phyloP scores from a whole-genome alignment of 2,329 filamentous ascomycete genomes.

The Decorospora gaudefroyi region DNA sequence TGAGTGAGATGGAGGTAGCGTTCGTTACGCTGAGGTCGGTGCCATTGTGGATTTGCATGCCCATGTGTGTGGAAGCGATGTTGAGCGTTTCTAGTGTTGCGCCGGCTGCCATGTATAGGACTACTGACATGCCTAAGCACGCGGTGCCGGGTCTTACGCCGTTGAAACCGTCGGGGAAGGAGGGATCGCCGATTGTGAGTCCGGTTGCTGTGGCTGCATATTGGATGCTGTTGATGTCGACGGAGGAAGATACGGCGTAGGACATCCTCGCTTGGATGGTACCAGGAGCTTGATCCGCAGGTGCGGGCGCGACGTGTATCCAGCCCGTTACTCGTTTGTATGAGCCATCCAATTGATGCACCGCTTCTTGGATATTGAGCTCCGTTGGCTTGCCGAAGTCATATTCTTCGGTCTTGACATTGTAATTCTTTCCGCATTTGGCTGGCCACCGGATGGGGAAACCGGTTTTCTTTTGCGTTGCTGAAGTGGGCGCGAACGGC shows the following conservation, averaged over 20 bases:
- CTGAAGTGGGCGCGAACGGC: slow-evolving; percentile 2
- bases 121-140: slow-evolving; percentile 48
- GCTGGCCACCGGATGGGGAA: slow-evolving; percentile 46
- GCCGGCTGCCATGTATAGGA: slow-evolving; percentile 45
- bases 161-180: slow-evolving; percentile 31
- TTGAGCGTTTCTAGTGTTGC: slow-evolving; percentile 42
- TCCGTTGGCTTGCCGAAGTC: slow-evolving; percentile 31
- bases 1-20: slow-evolving; percentile 38
- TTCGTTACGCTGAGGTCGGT: slow-evolving; percentile 42
- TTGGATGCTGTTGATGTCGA: slow-evolving; percentile 38
- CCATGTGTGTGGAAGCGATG: slow-evolving; percentile 45
- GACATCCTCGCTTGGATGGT: slow-evolving; percentile 46
- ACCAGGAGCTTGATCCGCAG: slow-evolving; percentile 39
- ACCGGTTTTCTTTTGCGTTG: slow-evolving; percentile 22
- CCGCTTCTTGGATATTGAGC: slow-evolving; percentile 36
- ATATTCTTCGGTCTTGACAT: slow-evolving; percentile 38
- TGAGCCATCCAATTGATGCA: slow-evolving; percentile 39
- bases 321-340: slow-evolving; percentile 47
- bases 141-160: slow-evolving; percentile 30
- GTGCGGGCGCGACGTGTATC: slow-evolving; percentile 46
- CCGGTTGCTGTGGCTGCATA: slow-evolving; percentile 30
- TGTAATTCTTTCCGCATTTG: slow-evolving; percentile 43
- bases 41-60: slow-evolving; percentile 45
- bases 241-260: slow-evolving; percentile 45
- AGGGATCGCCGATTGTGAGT: slow-evolving; percentile 36